Evolutionary conservation across 176 grass and related monocot genomes (phyloP).

Genomic region (Raddia guianensis): DNA sequence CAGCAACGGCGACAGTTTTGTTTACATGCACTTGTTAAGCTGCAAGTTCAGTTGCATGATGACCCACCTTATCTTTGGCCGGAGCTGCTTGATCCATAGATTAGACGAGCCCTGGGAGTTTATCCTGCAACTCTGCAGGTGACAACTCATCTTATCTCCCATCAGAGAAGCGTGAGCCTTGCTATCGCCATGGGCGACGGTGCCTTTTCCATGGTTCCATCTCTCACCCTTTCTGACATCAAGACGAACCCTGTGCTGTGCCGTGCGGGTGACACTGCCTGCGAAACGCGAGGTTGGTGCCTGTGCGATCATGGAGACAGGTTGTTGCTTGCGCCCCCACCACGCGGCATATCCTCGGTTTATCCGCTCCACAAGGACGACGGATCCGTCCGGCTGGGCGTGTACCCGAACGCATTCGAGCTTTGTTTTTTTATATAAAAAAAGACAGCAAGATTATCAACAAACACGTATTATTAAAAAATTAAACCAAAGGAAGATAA

Average conservation of each 20-base stretch:
- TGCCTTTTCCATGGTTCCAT: no score
- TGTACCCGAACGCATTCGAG: not conserved
- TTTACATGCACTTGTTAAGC: not conserved
- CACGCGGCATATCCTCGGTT: conserved; percentile 39
- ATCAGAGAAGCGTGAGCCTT: not conserved
- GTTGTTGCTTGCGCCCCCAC: not conserved
- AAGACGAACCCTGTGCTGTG: conserved; percentile 10
- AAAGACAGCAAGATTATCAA: no score
- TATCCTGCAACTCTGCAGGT: not conserved
- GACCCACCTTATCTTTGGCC: conserved; percentile 18
- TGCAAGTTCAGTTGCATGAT: not conserved
- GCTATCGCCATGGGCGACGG: no score
- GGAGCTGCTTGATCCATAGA: conserved; percentile 19
- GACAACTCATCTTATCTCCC: not conserved
- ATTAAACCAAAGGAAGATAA: no score
- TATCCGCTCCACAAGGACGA: conserved; percentile 23
- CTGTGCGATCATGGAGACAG: not conserved
- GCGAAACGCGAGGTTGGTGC: not conserved
- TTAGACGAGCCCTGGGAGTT: not conserved
- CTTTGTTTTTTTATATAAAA: no score
- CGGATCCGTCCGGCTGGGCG: conserved; percentile 13
- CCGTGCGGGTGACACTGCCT: not conserved
- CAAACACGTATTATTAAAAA: no score
- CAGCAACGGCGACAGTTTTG: not conserved
- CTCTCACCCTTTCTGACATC: not conserved